phyloP scores from a whole-genome alignment of 2,329 filamentous ascomycete genomes.

The Cladosporium sp. region DNA sequence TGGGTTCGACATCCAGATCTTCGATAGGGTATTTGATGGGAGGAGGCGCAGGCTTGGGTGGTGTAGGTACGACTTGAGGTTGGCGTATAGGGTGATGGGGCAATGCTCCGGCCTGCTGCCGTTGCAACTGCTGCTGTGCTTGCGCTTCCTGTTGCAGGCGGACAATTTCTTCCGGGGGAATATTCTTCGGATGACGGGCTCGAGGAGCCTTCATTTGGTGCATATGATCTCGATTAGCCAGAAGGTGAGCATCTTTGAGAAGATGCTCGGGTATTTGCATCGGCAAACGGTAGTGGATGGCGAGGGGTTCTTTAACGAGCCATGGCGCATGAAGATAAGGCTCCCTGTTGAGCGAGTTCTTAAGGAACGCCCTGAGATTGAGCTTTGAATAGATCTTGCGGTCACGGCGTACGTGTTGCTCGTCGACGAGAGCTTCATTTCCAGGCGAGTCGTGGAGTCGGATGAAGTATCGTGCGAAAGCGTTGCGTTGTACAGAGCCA shows the following conservation, averaged over 20 bases:
- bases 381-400: conserved; percentile 92
- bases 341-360: conserved; percentile 87
- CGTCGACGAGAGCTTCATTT: conserved; percentile 74
- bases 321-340: conserved; percentile 96
- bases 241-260: conserved; percentile 59
- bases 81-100: conserved; percentile 38
- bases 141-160: conserved; percentile 18
- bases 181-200: conserved; percentile 21
- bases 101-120: conserved; percentile 35
- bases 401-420: conserved; percentile 78
- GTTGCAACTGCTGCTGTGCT: conserved; percentile 16
- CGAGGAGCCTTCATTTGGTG: conserved; percentile 23
- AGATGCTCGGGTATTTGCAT: conserved; percentile 81
- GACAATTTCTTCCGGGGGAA: conserved; percentile 12
- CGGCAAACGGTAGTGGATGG: conserved; percentile 78
- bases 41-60: conserved; percentile 56
- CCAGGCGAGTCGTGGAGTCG: conserved; percentile 61
- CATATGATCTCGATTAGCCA: conserved; percentile 18
- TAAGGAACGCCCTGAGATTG: conserved; percentile 88
- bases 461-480: conserved; percentile 77
- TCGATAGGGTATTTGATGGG: conserved; percentile 93
- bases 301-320: conserved; percentile 85
- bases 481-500: conserved; percentile 61
- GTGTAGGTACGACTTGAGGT: neutral
- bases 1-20: conserved; percentile 75